Evolutionary conservation across 257 asterid genomes (phyloP), one percentile per base, ranked within the genome.

Genomic region (Gentiana macrophylla): DNA sequence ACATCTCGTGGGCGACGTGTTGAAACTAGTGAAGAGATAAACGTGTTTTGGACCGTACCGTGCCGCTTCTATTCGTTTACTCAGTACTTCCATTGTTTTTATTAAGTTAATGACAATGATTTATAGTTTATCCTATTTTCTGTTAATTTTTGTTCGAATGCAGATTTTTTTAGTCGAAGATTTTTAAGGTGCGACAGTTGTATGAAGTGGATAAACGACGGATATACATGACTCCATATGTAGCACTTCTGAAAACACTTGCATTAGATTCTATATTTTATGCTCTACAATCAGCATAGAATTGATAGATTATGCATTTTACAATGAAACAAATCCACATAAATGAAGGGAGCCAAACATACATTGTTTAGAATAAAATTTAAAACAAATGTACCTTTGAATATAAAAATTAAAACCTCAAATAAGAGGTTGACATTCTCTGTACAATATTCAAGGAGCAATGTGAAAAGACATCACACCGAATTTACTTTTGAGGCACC

Each of bases 1-100:
- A 47, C 96, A 91, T 81, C 75, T 91, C 62, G 94, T 91, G 46
- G 93, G 95, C 9, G 95, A 89, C 52, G 80, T 82, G 35, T 60
- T 89, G 81, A 83, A 83, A 67, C 63, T 89, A 72, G 77, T 82
- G 77, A 86, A 84, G 86, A 86, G 84, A 68, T 89, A 72, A 24
- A 71, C 37, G 10, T 8, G 24, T 9, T 6, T 4, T 41, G 46
- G 46, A 41, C 6, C 46, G 9, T 41, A 37, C 33, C n/a, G 6
- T 8, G 36, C 46, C 12, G n/a, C 33, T 35, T 36, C 54, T 12
- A 3, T 2, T 15, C 15, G 2, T 1, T 9, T n/a, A 1, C 8
- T 1, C 4, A 57, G 3, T 12, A n/a, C 8, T 41, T 41, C 32
- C 34, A 15, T 38, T 11, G 5, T 63, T 48, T 4, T 38, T 4